These are phyloP conservation scores for Aulographum hederae DNA, from an alignment of 2,329 filamentous ascomycete species.

Conservation along the genomic window DNA sequence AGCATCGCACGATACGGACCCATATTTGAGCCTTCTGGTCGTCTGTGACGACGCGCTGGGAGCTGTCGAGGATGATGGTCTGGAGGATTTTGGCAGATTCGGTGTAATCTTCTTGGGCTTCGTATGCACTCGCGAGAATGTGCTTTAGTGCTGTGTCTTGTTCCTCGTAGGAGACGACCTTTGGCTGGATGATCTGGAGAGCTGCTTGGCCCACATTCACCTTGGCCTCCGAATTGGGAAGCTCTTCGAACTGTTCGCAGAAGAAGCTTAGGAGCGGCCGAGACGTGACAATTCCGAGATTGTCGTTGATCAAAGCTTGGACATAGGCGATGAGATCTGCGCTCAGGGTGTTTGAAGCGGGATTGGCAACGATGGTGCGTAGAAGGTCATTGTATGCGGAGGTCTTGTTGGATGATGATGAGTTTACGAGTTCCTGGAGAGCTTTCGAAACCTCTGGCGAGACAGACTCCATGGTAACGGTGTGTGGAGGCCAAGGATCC, in stretches of 20 bases:
- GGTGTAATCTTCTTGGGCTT: constrained; percentile 62
- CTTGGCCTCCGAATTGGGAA: constrained; percentile 45
- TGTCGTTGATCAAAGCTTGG: constrained; percentile 47
- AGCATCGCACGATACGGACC: constrained; percentile 88
- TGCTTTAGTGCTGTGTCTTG: constrained; percentile 65
- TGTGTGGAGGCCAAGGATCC: no score
- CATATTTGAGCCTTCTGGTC: constrained; percentile 71
- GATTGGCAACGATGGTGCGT: constrained; percentile 31
- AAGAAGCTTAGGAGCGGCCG: constrained; percentile 53
- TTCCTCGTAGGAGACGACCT: constrained; percentile 63
- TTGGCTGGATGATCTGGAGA: constrained; percentile 47
- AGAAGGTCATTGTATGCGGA: constrained; percentile 40
- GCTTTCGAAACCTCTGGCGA: constrained; percentile 28
- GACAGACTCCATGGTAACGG: no score
- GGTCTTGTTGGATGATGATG: constrained; percentile 30
- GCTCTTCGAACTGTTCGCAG: constrained; percentile 39
- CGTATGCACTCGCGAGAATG: constrained; percentile 66
- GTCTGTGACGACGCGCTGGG: constrained; percentile 67
- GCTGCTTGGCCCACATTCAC: constrained; percentile 60
- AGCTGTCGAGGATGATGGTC: constrained; percentile 74
- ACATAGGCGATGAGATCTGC: constrained; percentile 50
- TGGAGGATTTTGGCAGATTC: constrained; percentile 62
- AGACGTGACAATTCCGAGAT: constrained; percentile 58
- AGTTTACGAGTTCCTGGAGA: constrained; percentile 32
- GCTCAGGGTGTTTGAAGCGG: constrained; percentile 25